Evolutionary conservation across 495 filamentous ascomycete genomes (phyloP), one percentile per base, ranked within the genome.

Genomic region (Aspergillus homomorphus): DNA sequence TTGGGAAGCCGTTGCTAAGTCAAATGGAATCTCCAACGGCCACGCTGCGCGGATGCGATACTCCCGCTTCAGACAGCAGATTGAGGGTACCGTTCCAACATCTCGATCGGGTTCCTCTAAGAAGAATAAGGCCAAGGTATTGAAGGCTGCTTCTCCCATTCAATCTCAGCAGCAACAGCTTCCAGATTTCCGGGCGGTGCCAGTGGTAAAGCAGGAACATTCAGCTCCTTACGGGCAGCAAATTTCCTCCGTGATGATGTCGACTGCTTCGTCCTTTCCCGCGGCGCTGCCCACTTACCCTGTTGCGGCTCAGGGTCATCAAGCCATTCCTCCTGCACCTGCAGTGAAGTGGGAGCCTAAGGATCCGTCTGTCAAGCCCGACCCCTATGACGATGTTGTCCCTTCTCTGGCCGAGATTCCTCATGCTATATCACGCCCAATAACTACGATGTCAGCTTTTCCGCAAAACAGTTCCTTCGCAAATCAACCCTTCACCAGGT

Each of bases 41-140:
- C 89, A 92, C 69, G 89, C 89, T 9, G 87, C 89, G 28, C 86
- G 89, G 46, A 92, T 92, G 89, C 86, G 89, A 33, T 92, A 83
- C 69, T 85, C 84, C 20, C 84, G 89, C 43, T 89, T 90, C 74
- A 76, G 75, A 57, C 75, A 80, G 58, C 80, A 84, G 52, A 84
- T 85, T 77, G 83, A 86, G 56, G 79, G 79, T 21, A 70, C 60
- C 8, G 58, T 63, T 2, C 53, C 72, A 14, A 63, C 53, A 5
- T 59, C 70, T 8, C 54, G 64, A 38, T 46, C 56, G 4, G 54
- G 65, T 14, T 64, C 60, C 3, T 56, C 68, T 15, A 70, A 62
- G 43, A 74, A 68, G 53, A 6, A 52, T 7, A 48, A 58, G 4
- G 58, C 51, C 26, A 67, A 69, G 20, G 26, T 46, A 3, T 49